Conservation (phyloP, 2,329 filamentous ascomycete genomes). For the Hortaea sp. region DNA sequence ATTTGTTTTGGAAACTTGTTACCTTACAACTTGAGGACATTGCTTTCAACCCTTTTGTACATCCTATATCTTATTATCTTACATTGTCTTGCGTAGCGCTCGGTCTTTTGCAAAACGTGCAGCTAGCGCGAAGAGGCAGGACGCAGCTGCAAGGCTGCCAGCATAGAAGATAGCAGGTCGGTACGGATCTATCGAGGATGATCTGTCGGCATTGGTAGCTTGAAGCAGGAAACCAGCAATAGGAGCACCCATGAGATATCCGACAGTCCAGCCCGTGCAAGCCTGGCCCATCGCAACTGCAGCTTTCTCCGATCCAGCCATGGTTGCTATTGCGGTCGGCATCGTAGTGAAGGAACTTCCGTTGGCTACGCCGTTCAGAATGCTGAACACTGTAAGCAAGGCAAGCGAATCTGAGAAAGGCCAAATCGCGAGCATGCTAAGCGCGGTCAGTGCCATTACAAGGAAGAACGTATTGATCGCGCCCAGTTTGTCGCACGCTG, state of each 20-base stretch:
- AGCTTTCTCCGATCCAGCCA: constrained; percentile 48
- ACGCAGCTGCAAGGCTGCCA: constrained; percentile 15
- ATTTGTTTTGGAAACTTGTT: no score
- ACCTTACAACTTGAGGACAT: no score
- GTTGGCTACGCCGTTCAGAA: constrained; percentile 51
- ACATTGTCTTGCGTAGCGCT: no score
- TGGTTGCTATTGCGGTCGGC: constrained; percentile 51
- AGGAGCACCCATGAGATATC: constrained; percentile 51
- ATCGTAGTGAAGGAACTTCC: constrained; percentile 56
- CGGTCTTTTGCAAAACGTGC: no score
- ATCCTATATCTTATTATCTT: no score
- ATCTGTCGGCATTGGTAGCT: constrained; percentile 19
- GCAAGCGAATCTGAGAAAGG: constrained; percentile 46
- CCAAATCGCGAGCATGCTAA: constrained; percentile 54
- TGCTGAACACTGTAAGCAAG: constrained; percentile 46
- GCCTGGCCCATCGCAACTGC: constrained; percentile 45
- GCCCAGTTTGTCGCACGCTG: constrained; percentile 44
- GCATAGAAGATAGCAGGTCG: constrained; percentile 54
- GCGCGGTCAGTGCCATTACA: constrained; percentile 41
- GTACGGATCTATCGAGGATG: constrained; percentile 25
- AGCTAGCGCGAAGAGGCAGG: neutral
- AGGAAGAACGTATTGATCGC: constrained; percentile 46
- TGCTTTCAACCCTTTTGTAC: no score
- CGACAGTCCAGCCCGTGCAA: constrained; percentile 50
- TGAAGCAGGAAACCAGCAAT: constrained; percentile 51